phyloP scores from a whole-genome alignment of 768 basidiomycete genomes.

The Naganishia onofrii region DNA sequence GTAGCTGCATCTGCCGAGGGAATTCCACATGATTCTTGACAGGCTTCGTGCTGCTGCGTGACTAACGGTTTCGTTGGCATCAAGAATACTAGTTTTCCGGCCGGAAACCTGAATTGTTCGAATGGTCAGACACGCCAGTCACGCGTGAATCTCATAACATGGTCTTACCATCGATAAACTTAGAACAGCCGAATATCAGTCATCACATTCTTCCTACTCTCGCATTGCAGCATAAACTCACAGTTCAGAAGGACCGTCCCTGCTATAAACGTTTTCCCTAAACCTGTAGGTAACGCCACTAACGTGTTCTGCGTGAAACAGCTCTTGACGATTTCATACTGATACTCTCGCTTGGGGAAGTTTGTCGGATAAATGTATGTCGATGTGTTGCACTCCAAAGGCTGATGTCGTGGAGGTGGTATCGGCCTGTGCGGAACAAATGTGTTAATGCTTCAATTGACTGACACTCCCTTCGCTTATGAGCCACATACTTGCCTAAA shows the following conservation, averaged over 20 bases:
- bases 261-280: conserved; percentile 97
- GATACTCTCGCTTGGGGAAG: conserved; percentile 82
- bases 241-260: conserved; percentile 96
- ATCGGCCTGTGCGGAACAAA: conserved; percentile 30
- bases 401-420: conserved; percentile 43
- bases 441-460: not conserved
- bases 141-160: not conserved
- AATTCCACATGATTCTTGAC: conserved; percentile 89
- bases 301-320: conserved; percentile 89
- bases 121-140: too few relatives aligned
- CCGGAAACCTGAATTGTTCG: conserved; percentile 52
- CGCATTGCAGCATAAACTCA: conserved; percentile 51
- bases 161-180: conserved; percentile 71
- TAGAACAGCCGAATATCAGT: conserved; percentile 31
- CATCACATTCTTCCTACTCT: not conserved
- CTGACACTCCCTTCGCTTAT: not conserved
- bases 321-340: conserved; percentile 82
- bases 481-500: conserved; percentile 15
- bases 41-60: conserved; percentile 89
- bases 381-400: conserved; percentile 52
- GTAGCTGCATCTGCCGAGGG: conserved; percentile 80
- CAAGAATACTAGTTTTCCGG: conserved; percentile 72
- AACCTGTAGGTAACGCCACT: conserved; percentile 88
- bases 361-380: conserved; percentile 93
- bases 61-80: conserved; percentile 96